Percentiles rank a stretch among this genome's conserved stretches.
Conservation (phyloP, 1,284 basidiomycete genomes). For the Ustilago sp. region DNA sequence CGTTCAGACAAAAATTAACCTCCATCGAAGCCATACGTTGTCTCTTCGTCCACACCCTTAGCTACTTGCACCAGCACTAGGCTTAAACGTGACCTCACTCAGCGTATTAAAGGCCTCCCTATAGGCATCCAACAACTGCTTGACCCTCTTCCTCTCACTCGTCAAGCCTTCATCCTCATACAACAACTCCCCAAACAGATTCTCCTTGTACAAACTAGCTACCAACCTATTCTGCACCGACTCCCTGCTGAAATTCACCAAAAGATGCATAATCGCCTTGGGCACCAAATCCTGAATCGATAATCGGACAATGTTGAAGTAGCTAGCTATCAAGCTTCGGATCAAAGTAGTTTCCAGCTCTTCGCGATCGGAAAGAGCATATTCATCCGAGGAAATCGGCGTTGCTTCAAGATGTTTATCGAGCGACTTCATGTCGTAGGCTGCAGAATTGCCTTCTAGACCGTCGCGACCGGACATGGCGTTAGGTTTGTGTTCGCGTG, state of each 20-base stretch:
- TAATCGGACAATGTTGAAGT: conserved; percentile 95
- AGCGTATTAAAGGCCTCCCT: conserved; percentile 85
- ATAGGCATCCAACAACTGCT: conserved; percentile 94
- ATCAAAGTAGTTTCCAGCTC: conserved; percentile 97
- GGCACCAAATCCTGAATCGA: conserved; percentile 97
- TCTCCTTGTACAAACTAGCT: conserved; percentile 84
- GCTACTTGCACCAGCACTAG: conserved; percentile 16
- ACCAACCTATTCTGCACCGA: conserved; percentile 96
- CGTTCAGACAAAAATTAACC: not conserved
- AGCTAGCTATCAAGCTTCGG: conserved; percentile 90
- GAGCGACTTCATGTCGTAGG: conserved; percentile 98
- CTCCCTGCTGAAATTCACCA: conserved; percentile 96
- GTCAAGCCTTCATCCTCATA: conserved; percentile 96
- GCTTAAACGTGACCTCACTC: conserved; percentile 60
- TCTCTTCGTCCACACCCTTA: conserved; percentile 8
- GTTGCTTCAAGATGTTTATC: conserved; percentile 81
- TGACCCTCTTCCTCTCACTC: conserved; percentile 90
- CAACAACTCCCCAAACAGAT: conserved; percentile 85
- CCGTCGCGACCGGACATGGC: conserved; percentile 74
- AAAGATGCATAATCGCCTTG: conserved; percentile 76
- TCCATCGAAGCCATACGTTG: not conserved
- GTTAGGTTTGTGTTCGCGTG: conserved; percentile 56
- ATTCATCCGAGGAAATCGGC: conserved; percentile 74
- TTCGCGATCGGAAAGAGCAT: conserved; percentile 80
- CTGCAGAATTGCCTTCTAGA: conserved; percentile 83